Evolutionary conservation across 83 land plant genomes (phyloP), one percentile per base, ranked within the genome.

Genomic region (Picea abies): DNA sequence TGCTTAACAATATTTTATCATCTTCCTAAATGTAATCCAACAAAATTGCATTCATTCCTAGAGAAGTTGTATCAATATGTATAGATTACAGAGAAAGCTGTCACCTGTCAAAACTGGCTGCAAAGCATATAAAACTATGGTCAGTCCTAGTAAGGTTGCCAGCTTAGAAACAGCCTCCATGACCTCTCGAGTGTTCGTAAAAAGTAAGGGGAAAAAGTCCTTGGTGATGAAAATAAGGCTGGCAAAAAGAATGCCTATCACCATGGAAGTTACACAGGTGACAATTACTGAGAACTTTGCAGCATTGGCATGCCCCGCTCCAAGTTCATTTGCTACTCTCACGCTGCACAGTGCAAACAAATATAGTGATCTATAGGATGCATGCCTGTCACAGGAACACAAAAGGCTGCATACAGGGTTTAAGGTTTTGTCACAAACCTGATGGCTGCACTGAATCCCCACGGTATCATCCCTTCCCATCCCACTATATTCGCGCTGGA

Each of bases 101-200:
- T 35, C 35, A 85, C 94, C 94, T 81, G 89, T 83, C 75, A 92
- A 82, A n/a, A 92, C 89, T 44, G 92, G 85, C 63, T 92, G 90
- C 63, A 90, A 52, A 56, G 90, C 80, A 41, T 92, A 86, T 77
- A 89, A 83, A 65, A 88, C 69, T 22, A 90, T 58, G 7, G 92
- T 84, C 83, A 87, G 68, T 11, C 90, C 84, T 3, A 92, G 90
- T 9, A 92, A 82, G 58, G 73, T 64, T 10, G 84, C 64, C 25
- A 92, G 87, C 23, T 67, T 61, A 4, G 92, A 47, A 0, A 86
- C 89, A 10, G 79, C 81, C 3, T 61, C 64, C 26, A 80, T 83
- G 10, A 91, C 86, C n/a, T 62, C 88, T n/a, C 80, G 61, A 10
- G 82, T 81, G 22, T 81, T 81, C 1, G 91, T 85, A 65, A 89